These are phyloP conservation scores for Dioszegia aurantiaca DNA, from an alignment of 768 basidiomycete genomes.

Conservation along the genomic window DNA sequence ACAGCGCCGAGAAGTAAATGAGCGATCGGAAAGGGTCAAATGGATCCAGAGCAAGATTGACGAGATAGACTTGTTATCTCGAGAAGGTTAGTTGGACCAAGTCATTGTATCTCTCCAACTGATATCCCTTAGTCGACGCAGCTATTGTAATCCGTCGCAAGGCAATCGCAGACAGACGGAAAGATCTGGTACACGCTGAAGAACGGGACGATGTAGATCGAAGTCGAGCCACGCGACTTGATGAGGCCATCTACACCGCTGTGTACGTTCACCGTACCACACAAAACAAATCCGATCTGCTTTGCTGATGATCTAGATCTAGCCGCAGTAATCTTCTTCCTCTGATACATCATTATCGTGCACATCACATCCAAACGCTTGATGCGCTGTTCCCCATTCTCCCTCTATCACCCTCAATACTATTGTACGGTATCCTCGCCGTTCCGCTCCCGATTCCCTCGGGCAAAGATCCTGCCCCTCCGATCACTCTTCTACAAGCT, in stretches of 20 bases:
- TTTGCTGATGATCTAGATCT: constrained; percentile 53
- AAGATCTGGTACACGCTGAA: constrained; percentile 53
- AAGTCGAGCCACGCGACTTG: constrained; percentile 17
- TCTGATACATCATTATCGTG: constrained; percentile 53
- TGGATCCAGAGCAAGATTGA: constrained; percentile 57
- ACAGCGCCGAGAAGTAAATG: constrained; percentile 68
- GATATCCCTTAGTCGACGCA: constrained; percentile 18
- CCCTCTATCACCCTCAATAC: constrained; percentile 72
- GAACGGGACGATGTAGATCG: constrained; percentile 20
- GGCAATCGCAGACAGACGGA: constrained; percentile 56
- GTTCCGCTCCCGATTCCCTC: constrained; percentile 88
- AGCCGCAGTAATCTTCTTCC: constrained; percentile 57
- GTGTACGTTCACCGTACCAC: neutral
- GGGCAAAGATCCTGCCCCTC: constrained; percentile 77
- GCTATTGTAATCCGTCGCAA: constrained; percentile 52
- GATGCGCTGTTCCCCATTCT: constrained; percentile 85
- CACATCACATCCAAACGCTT: constrained; percentile 65
- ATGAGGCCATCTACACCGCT: constrained; percentile 18
- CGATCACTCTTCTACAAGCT: constrained; percentile 62
- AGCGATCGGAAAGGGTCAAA: constrained; percentile 62
- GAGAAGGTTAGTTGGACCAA: constrained; percentile 54
- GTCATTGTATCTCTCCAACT: neutral
- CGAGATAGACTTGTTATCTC: constrained; percentile 55
- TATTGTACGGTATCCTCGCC: constrained; percentile 82
- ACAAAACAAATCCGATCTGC: neutral